phyloP scores from a whole-genome alignment of 768 basidiomycete genomes.

The Pluteus cervinus region DNA sequence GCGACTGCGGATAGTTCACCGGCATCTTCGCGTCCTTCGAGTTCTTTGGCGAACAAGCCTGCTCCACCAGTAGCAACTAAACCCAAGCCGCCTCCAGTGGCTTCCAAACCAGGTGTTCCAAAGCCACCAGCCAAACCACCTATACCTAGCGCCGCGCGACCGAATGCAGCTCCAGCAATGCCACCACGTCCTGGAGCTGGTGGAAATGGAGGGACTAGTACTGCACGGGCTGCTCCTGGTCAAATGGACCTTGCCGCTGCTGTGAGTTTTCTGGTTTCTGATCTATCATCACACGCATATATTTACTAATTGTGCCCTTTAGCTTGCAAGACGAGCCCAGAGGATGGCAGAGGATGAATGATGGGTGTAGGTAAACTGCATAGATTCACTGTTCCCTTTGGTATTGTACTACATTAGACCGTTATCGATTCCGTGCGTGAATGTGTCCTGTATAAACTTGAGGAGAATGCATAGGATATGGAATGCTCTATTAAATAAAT shows the following conservation, averaged over 20 bases:
- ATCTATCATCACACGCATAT: neutral
- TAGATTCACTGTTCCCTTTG: constrained; percentile 4
- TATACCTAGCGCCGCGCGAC: constrained; percentile 53
- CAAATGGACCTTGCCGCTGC: constrained; percentile 83
- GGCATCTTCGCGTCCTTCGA: constrained; percentile 44
- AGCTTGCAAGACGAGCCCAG: constrained; percentile 80
- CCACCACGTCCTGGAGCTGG: constrained; percentile 34
- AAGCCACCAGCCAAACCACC: constrained; percentile 55
- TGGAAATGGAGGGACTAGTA: constrained; percentile 30
- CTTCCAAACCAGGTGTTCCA: constrained; percentile 41
- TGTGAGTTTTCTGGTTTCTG: constrained; percentile 38
- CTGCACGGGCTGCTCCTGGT: constrained; percentile 37
- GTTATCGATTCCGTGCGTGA: no score
- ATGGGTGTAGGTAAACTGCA: constrained; percentile 1
- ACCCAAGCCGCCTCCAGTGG: constrained; percentile 61
- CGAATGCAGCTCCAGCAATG: constrained; percentile 29
- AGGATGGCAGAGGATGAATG: constrained; percentile 43
- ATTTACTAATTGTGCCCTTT: constrained; percentile 4
- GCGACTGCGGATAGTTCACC: constrained; percentile 31
- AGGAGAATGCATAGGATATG: no score
- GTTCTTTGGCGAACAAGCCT: constrained; percentile 41
- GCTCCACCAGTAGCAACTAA: constrained; percentile 61
- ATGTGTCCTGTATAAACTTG: no score
- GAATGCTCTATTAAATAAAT: constrained; percentile 2
- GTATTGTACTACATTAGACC: constrained; percentile 6